Evolutionary conservation across 371 early-diverging fungal species (phyloP).

Genomic region (Apophysomyces ossiformis): DNA sequence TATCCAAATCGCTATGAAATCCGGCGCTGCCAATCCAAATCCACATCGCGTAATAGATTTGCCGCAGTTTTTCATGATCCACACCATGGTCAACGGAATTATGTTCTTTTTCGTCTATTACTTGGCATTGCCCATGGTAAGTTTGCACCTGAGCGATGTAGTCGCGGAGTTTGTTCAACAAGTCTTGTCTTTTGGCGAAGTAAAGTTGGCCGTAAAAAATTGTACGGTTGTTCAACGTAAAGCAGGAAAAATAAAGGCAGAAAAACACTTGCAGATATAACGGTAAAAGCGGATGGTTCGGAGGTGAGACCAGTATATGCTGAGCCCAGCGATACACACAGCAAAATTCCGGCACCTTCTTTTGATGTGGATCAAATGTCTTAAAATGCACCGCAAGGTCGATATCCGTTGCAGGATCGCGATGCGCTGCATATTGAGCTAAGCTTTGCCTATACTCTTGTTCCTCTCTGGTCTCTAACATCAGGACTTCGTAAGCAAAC

Average conservation of each 20-base stretch:
- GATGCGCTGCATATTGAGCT: conserved; percentile 35
- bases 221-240: conserved; percentile 28
- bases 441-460: conserved; percentile 42
- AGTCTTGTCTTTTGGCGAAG: conserved; percentile 50
- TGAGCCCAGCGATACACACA: conserved; percentile 65
- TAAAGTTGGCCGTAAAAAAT: conserved; percentile 56
- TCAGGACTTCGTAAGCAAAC: conserved; percentile 64
- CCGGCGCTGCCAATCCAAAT: conserved; percentile 65
- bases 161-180: conserved; percentile 51
- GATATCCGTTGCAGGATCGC: conserved; percentile 13
- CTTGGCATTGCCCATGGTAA: conserved; percentile 41
- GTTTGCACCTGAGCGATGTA: conserved; percentile 51
- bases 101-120: conserved; percentile 27
- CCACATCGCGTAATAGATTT: conserved; percentile 62
- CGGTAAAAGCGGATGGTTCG: conserved; percentile 57
- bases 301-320: conserved; percentile 54
- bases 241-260: conserved; percentile 58
- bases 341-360: conserved; percentile 59
- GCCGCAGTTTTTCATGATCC: conserved; percentile 40
- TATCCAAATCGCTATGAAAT: conserved; percentile 37
- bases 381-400: conserved; percentile 44
- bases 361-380: conserved; percentile 22
- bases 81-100: conserved; percentile 9
- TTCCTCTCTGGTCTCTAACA: conserved; percentile 60
- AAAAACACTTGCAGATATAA: conserved; percentile 70